These are phyloP conservation scores for Mortierella sp. DNA, from an alignment of 371 early-diverging fungal genomes.

Conservation along the genomic window DNA sequence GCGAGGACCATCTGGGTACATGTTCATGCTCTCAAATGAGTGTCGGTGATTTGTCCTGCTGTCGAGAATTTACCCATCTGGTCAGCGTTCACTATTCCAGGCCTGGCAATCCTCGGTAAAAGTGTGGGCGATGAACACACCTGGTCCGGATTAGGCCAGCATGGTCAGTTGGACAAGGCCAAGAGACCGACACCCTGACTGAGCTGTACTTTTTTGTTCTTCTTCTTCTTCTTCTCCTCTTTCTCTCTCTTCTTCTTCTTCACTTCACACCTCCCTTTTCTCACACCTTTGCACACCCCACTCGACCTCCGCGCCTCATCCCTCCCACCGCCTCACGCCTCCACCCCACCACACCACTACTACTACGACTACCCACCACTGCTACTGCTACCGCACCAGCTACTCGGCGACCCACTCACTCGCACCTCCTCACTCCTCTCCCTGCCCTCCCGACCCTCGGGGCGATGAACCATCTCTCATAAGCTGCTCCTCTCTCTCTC, in stretches of 20 bases:
- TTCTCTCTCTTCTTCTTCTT: background rate
- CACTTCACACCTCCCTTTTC: slow-evolving; percentile 1
- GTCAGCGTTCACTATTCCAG: background rate
- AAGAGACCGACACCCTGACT: background rate
- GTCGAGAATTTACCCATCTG: slow-evolving; percentile 13
- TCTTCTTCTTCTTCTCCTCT: background rate
- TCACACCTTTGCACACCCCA: background rate
- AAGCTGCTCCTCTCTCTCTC: background rate
- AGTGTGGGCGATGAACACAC: background rate
- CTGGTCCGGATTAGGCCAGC: slow-evolving; percentile 21
- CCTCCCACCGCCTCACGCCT: too few species aligned
- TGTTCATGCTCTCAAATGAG: background rate
- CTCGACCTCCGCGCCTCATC: background rate
- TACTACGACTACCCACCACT: too few species aligned
- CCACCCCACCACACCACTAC: too few species aligned
- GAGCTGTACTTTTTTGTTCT: background rate
- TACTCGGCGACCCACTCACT: too few species aligned
- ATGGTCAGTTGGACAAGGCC: slow-evolving; percentile 35
- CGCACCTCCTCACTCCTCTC: slow-evolving; percentile 2
- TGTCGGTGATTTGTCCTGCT: slow-evolving; percentile 12
- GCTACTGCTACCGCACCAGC: background rate
- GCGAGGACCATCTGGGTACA: too few species aligned
- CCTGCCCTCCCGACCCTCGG: background rate
- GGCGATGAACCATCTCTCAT: background rate
- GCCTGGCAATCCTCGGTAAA: slow-evolving; percentile 27